These are phyloP conservation scores for Phytophthora palmivora DNA, from an alignment of 352 stramenopile species.

Conservation along the genomic window DNA sequence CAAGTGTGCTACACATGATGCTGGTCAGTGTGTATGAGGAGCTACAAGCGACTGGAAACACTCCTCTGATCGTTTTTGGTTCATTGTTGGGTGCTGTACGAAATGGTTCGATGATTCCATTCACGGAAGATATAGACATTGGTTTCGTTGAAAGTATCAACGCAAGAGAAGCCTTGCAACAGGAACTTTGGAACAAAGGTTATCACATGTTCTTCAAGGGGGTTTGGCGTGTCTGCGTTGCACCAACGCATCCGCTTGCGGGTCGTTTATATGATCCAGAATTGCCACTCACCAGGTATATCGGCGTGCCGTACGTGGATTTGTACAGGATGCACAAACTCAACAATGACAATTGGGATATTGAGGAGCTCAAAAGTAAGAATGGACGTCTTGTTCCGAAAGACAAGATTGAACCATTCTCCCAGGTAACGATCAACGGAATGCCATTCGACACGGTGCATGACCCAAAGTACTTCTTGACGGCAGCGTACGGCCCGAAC, in stretches of 20 bases:
- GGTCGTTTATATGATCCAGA: conserved; percentile 39
- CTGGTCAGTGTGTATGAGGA: conserved; percentile 63
- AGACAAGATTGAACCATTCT: conserved; percentile 34
- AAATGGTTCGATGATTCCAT: conserved; percentile 56
- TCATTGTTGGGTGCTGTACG: conserved; percentile 59
- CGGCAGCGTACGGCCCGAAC: conserved; percentile 33
- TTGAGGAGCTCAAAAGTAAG: conserved; percentile 31
- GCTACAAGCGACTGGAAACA: conserved; percentile 28
- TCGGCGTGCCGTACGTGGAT: conserved; percentile 45
- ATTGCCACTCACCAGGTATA: conserved; percentile 8
- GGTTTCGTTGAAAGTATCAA: conserved; percentile 35
- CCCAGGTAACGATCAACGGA: conserved; percentile 40
- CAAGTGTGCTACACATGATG: conserved; percentile 60
- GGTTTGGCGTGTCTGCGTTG: conserved; percentile 51
- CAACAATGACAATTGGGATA: conserved; percentile 20
- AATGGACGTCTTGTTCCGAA: conserved; percentile 12
- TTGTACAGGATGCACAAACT: conserved; percentile 38
- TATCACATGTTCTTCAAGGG: conserved; percentile 57
- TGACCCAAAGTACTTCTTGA: conserved; percentile 43
- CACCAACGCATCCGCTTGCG: conserved; percentile 49
- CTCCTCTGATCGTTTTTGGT: conserved; percentile 48
- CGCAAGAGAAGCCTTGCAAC: conserved; percentile 14
- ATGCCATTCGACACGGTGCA: conserved; percentile 44
- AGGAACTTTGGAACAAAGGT: conserved; percentile 39
- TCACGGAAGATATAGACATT: conserved; percentile 62